These are phyloP conservation scores for Pestalotiopsis sp. DNA, from an alignment of 2,329 filamentous ascomycete species.

Conservation along the genomic window DNA sequence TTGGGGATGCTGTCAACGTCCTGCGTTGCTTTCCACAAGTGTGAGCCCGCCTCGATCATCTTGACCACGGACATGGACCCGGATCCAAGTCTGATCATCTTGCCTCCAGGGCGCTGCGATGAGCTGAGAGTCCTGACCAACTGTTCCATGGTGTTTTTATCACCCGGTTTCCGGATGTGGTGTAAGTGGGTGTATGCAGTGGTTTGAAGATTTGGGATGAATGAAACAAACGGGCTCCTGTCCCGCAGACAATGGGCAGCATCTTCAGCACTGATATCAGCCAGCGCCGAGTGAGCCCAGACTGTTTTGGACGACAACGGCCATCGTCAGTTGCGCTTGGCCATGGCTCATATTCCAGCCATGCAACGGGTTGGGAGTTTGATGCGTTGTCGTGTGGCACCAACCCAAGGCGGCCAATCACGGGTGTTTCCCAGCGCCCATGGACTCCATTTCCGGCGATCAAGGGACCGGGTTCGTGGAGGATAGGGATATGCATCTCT, in stretches of 20 bases:
- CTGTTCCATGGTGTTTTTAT: background rate
- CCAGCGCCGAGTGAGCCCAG: background rate
- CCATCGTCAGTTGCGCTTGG: background rate
- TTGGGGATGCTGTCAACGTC: constrained; percentile 3
- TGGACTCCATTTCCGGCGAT: background rate
- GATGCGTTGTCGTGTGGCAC: constrained; percentile 3
- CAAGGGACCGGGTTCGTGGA: background rate
- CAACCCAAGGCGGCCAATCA: constrained; percentile 3
- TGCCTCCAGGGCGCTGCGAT: background rate
- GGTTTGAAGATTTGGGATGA: background rate
- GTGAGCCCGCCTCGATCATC: constrained; percentile 4
- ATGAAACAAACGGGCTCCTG: background rate
- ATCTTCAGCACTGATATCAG: background rate
- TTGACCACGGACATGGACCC: constrained; percentile 5
- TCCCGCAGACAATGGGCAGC: background rate
- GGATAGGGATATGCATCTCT: background rate
- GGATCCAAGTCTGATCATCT: background rate
- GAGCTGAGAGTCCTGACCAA: background rate
- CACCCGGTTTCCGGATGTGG: background rate
- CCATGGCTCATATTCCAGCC: background rate
- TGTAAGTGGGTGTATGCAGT: background rate
- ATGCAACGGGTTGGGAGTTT: constrained; percentile 1
- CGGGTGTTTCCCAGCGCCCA: background rate
- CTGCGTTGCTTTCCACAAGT: constrained; percentile 5
- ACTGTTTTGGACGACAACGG: background rate